These are phyloP conservation scores for Pleurotus pulmonarius DNA, from an alignment of 768 basidiomycete genomes.

Conservation along the genomic window DNA sequence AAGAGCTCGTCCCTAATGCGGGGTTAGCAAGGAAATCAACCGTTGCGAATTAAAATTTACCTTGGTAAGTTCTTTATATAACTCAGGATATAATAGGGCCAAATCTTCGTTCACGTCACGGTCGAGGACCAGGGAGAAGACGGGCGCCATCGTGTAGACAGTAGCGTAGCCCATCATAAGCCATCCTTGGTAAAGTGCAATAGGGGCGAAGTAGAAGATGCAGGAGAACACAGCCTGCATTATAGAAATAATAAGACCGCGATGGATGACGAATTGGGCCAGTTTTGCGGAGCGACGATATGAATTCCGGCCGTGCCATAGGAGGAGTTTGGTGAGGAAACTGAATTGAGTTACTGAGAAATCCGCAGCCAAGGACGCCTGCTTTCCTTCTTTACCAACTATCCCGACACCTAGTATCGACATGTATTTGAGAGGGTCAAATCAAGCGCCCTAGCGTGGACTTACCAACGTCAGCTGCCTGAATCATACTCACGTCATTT, in stretches of 20 bases:
- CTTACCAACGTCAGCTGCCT: slow-evolving; percentile 96
- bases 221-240: slow-evolving; percentile 97
- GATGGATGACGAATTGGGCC: slow-evolving; percentile 97
- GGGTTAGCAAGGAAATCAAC: neutral
- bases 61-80: slow-evolving; percentile 98
- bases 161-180: slow-evolving; percentile 96
- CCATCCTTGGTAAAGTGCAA: slow-evolving; percentile 98
- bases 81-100: slow-evolving; percentile 91
- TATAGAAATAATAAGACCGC: slow-evolving; percentile 93
- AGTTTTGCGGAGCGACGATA: slow-evolving; percentile 98
- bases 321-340: slow-evolving; percentile 88
- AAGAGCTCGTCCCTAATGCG: slow-evolving; percentile 76
- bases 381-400: slow-evolving; percentile 98
- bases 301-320: slow-evolving; percentile 99
- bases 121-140: slow-evolving; percentile 95
- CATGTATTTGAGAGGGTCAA: too few relatives aligned
- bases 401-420: slow-evolving; percentile 78
- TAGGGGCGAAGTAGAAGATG: slow-evolving; percentile 92
- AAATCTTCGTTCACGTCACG: slow-evolving; percentile 94
- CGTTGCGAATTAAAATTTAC: slow-evolving; percentile 34
- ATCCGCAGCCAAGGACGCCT: slow-evolving; percentile 98
- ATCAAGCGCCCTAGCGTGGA: slow-evolving; percentile 13
- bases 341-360: slow-evolving; percentile 98
- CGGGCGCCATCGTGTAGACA: slow-evolving; percentile 96
- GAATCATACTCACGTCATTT: slow-evolving; percentile 99